Base-by-base conservation (phyloP, 2,329 filamentous ascomycete species). In the Cryphonectria naterciae region DNA sequence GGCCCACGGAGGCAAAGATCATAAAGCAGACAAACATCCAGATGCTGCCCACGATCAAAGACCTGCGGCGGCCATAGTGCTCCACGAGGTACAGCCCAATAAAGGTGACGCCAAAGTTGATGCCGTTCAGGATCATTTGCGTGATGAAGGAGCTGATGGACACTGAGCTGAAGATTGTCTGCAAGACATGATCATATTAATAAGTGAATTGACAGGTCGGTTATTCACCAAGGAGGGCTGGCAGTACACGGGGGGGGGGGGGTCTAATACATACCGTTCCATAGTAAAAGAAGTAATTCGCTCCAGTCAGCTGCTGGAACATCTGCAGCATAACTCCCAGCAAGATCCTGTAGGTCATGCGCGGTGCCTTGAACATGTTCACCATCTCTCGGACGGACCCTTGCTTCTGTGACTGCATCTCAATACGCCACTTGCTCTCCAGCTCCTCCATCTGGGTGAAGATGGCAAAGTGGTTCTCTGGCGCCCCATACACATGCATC, bases 51-150 rank as follows among this genome's bases (percentile, higher is more conserved):
- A 81, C 78, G 63, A 92, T 88, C 1, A 93, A 82, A 2, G 87
- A 89, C 74, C 86, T 86, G 65, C 91, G 87, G 8, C 91, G 88
- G 70, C 91, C 90, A 63, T 86, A 89, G 72, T 89, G 85, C 78
- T 92, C 89, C 19, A 92, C 88, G n/a, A 92, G 82, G 76, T 89
- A 92, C n/a, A 93, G 82, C 68, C 91, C 90, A 35, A 87, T 85
- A 74, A 93, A 89, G 8, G 91, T 93, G 72, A 88, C 88, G 67
- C 84, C 82, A 15, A 92, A 91, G 76, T 93, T 93, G 75, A 93
- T 91, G 3, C 84, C 87, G 74, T 87, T 87, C 41, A 92, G 84
- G 70, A 92, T 91, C 74, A 92, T 90, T 73, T 91, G 88, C 0
- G 89, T 92, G 67, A 91, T 83, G 76, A 89, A 92, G 37, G 87